Evolutionary conservation across 2,329 filamentous ascomycete genomes (phyloP).

Genomic region (Claviceps arundinis): DNA sequence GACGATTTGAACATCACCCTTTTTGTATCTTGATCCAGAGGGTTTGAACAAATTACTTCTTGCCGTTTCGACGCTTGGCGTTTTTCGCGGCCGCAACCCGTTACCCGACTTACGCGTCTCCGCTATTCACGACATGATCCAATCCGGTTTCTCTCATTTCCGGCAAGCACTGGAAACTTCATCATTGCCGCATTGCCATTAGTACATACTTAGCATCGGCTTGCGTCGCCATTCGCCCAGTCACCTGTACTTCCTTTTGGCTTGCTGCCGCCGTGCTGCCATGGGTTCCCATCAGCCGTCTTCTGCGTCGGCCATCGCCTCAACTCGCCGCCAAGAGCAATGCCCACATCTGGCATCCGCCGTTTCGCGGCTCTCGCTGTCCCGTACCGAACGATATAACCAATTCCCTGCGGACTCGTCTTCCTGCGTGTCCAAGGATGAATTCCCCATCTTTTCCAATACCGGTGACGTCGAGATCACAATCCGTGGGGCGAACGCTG

Average conservation of each 20-base stretch:
- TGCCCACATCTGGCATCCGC: conserved; percentile 28
- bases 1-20: too few species aligned
- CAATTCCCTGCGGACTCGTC: conserved; percentile 67
- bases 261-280: conserved; percentile 38
- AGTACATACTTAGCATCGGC: too few species aligned
- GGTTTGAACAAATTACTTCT: too few species aligned
- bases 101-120: too few species aligned
- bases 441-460: conserved; percentile 76
- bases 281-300: conserved; percentile 32
- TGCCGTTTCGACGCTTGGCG: too few species aligned
- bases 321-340: not conserved
- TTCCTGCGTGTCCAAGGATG: conserved; percentile 65
- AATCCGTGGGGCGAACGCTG: conserved; percentile 46
- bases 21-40: too few species aligned
- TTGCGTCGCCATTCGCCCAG: too few species aligned
- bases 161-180: too few species aligned
- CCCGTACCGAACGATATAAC: conserved; percentile 56
- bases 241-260: not conserved
- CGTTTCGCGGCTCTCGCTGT: conserved; percentile 47
- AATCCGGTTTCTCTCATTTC: too few species aligned
- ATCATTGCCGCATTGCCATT: too few species aligned
- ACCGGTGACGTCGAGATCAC: conserved; percentile 89
- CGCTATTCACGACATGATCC: too few species aligned
- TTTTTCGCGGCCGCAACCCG: too few species aligned
- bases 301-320: not conserved